Percentiles rank a stretch among this genome's conserved stretches.
Evolutionary conservation across 2,329 filamentous ascomycete genomes (phyloP).

Genomic region (Botryotinia calthae): DNA sequence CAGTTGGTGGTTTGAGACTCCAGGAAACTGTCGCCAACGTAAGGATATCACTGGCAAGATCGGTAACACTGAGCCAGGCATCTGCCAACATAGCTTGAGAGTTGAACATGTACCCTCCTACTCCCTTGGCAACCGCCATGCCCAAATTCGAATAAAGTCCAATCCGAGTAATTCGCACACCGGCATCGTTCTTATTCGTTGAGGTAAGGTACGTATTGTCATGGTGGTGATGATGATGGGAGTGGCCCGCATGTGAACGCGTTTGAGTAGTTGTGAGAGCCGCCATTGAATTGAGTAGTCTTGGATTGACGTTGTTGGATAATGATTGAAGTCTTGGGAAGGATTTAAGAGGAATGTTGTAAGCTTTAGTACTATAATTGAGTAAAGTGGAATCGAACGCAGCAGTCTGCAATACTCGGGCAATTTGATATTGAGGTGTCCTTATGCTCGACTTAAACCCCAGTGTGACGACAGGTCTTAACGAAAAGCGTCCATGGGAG

Average conservation of each 20-base stretch:
- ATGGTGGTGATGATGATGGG: conserved; percentile 72
- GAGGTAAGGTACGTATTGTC: conserved; percentile 82
- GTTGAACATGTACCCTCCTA: conserved; percentile 91
- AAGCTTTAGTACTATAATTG: conserved; percentile 27
- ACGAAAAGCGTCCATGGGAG: conserved; percentile 32
- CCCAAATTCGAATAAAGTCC: conserved; percentile 84
- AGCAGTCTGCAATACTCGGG: conserved; percentile 35
- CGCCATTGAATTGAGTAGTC: conserved; percentile 34
- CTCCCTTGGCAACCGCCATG: conserved; percentile 91
- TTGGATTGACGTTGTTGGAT: conserved; percentile 27
- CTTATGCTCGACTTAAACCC: conserved; percentile 34
- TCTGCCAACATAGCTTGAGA: conserved; percentile 92
- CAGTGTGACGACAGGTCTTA: conserved; percentile 32
- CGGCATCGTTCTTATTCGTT: conserved; percentile 83
- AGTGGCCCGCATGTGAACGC: conserved; percentile 49
- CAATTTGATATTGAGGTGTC: conserved; percentile 38
- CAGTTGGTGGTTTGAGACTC: conserved; percentile 81
- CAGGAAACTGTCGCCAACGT: conserved; percentile 93
- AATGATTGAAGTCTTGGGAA: conserved; percentile 33
- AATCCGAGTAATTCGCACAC: conserved; percentile 88
- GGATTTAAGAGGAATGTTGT: conserved; percentile 25
- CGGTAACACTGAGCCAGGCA: conserved; percentile 91
- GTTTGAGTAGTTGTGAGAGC: conserved; percentile 37
- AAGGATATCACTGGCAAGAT: conserved; percentile 91
- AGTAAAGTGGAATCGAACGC: conserved; percentile 29